phyloP scores from a whole-genome alignment of 2,329 filamentous ascomycete genomes.

The Penicillium sp. region DNA sequence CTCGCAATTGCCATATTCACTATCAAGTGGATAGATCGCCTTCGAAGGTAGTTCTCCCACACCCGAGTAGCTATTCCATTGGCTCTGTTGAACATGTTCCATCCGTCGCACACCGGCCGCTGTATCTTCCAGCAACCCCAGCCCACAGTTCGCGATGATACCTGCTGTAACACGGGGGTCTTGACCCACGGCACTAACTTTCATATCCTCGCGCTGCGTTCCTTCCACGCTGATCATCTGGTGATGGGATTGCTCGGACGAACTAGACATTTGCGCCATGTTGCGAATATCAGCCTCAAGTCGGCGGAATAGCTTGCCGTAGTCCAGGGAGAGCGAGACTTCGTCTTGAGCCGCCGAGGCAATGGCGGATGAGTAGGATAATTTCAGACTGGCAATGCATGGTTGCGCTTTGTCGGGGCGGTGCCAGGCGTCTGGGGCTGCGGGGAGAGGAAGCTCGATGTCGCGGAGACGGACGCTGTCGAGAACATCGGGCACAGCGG shows the following conservation, averaged over 20 bases:
- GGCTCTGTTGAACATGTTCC: constrained; percentile 29
- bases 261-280: constrained; percentile 22
- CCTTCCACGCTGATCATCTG: constrained; percentile 29
- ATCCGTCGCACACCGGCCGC: constrained; percentile 36
- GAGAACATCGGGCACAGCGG: constrained; percentile 32
- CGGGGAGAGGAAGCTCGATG: constrained; percentile 44
- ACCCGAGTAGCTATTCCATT: constrained; percentile 25
- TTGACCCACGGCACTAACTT: constrained; percentile 27
- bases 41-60: constrained; percentile 11
- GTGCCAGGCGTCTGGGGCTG: constrained; percentile 48
- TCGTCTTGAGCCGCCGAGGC: constrained; percentile 45
- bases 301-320: constrained; percentile 47
- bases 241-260: constrained; percentile 21
- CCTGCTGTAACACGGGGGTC: constrained; percentile 37
- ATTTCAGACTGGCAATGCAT: constrained; percentile 42
- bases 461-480: constrained; percentile 43
- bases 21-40: constrained; percentile 24
- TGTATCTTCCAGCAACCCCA: constrained; percentile 38
- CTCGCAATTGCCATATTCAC: constrained; percentile 36
- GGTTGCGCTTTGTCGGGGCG: constrained; percentile 46
- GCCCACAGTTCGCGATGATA: constrained; percentile 34
- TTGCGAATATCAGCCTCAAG: constrained; percentile 36
- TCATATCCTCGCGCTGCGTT: constrained; percentile 30
- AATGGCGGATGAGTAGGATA: constrained; percentile 43
- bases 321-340: constrained; percentile 46